A percentile compares a stretch with the other conserved stretches of the same genome.
phyloP scores from a whole-genome alignment of 2,329 filamentous ascomycete species.

The Nemania sp. region DNA sequence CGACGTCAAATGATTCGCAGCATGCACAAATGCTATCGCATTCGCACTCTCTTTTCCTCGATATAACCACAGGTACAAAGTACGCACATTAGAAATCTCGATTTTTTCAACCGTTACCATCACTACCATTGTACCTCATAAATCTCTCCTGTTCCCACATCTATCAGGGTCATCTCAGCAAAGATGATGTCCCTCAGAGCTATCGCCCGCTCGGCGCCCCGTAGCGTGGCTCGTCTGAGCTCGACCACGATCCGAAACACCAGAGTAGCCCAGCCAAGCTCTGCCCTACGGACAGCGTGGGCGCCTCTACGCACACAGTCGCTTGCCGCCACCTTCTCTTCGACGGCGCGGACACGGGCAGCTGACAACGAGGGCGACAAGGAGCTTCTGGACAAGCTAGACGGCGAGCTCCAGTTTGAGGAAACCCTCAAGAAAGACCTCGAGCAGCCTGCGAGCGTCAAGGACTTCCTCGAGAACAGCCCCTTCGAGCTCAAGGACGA shows the following conservation, averaged over 20 bases:
- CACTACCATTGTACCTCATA: not conserved
- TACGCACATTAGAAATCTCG: too few species aligned
- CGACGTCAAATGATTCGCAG: constrained; percentile 31
- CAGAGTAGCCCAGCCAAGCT: constrained; percentile 52
- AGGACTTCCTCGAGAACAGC: constrained; percentile 85
- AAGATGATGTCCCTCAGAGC: constrained; percentile 73
- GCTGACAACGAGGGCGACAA: constrained; percentile 62
- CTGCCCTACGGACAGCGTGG: constrained; percentile 52
- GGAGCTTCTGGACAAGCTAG: constrained; percentile 84
- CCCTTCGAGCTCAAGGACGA: constrained; percentile 82
- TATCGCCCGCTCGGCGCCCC: constrained; percentile 68
- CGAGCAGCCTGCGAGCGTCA: constrained; percentile 74
- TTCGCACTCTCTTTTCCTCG: too few species aligned
- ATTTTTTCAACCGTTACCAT: too few species aligned
- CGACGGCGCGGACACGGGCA: constrained; percentile 48
- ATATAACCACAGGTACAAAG: too few species aligned
- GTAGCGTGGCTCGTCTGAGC: constrained; percentile 62
- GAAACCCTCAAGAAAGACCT: constrained; percentile 75
- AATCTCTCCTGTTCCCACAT: not conserved
- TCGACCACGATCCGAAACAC: constrained; percentile 54
- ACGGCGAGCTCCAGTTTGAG: constrained; percentile 83
- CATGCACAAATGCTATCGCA: too few species aligned
- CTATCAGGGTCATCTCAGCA: constrained; percentile 44
- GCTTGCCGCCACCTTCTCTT: constrained; percentile 55
- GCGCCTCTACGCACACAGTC: constrained; percentile 42